Evolutionary conservation across 305 asterid genomes (phyloP), one percentile per base, ranked within the genome.

Genomic region (Ilex paraguariensis): DNA sequence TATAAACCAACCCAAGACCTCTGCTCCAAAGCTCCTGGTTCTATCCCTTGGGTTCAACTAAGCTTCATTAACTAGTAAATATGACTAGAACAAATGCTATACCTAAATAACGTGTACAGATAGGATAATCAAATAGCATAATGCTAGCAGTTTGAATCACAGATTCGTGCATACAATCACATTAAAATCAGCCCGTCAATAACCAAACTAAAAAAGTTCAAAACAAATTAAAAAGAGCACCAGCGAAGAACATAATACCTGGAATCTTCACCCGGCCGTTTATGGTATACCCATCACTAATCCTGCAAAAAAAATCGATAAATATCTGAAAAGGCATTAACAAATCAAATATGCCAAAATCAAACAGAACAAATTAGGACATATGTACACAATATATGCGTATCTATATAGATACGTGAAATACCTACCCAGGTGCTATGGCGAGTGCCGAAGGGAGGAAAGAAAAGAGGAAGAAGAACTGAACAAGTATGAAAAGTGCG

Each of bases 201-300:
- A 31, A 50, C 39, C 36, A 28, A 21, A 21, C 2, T 21, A 50
- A 55, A 66, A 56, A 13, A 51, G 58, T 36, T 40, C 62, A 66
- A 62, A 16, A 58, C 33, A 32, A 49, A 15, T 10, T 36, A 39
- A 44, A 59, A 39, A 56, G 28, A 64, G 6, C 28, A 21, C 28
- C 28, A 44, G 8, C 17, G 31, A 10, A 30, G 5, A 8, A 17
- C 31, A 15, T 48, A 44, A 42, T 21, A 66, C 70, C 70, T 57
- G 70, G 70, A 49, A 66, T 50, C 51, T 66, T 66, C 40, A 66
- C 65, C 28, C 65, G 70, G 28, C 70, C 70, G 49, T 66, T 66
- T 11, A 66, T 59, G 44, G 65, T 15, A 53, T 66, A 59, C 13
- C 66, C 61, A 66, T 53, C 61, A 52, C 54, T 61, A 15, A 28